phyloP scores from a whole-genome alignment of 2,329 filamentous ascomycete species.

The Xylaria arbuscula region DNA sequence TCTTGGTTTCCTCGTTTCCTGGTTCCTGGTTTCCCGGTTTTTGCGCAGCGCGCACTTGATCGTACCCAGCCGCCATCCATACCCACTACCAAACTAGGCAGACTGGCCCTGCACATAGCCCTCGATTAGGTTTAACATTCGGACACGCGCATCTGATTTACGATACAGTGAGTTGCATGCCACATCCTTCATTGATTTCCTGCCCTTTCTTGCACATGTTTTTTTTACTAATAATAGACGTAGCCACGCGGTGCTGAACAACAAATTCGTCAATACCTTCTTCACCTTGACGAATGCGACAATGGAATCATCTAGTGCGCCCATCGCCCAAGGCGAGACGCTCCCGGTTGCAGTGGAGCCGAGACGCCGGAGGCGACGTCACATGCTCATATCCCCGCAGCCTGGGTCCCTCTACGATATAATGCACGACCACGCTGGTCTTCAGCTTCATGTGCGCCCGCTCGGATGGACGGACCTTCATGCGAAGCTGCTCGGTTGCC shows the following conservation, averaged over 20 bases:
- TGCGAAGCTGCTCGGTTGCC: conserved; percentile 58
- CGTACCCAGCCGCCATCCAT: too few relatives aligned
- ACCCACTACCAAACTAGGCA: too few relatives aligned
- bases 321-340: conserved; percentile 8
- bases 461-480: conserved; percentile 68
- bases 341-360: conserved; percentile 10
- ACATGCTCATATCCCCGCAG: conserved; percentile 55
- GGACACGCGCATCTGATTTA: too few relatives aligned
- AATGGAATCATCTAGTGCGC: conserved; percentile 22
- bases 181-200: too few relatives aligned
- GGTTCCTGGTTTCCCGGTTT: too few relatives aligned
- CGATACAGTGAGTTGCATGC: too few relatives aligned
- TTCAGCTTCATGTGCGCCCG: conserved; percentile 62
- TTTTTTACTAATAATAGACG: background rate
- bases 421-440: conserved; percentile 60
- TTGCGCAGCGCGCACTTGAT: too few relatives aligned
- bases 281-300: background rate
- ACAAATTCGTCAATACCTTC: background rate
- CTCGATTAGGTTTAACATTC: too few relatives aligned
- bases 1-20: too few relatives aligned
- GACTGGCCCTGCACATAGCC: too few relatives aligned
- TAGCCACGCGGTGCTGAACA: background rate
- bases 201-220: too few relatives aligned
- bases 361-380: conserved; percentile 46
- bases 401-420: conserved; percentile 64